Base-by-base conservation (phyloP, 2,329 filamentous ascomycete species). In the Aspergillus pseudoglaucus region DNA sequence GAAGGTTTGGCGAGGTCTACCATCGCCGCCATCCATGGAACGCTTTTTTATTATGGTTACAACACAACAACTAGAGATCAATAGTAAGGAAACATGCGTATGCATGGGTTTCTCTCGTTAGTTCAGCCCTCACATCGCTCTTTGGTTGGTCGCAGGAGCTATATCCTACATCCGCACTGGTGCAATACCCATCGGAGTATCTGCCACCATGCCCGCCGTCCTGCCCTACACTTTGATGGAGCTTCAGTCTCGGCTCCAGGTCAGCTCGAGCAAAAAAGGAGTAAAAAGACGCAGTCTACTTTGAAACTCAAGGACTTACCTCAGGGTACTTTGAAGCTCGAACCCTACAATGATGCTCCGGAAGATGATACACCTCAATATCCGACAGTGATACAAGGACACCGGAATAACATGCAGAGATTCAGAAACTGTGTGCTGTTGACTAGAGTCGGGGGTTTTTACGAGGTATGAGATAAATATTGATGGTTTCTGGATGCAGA, bases 391-490 rank as follows among this genome's bases (percentile, higher is more conserved):
- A 75, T 97, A 49, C 81, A 89, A 62, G 90, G 95, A 65, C 91
- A 88, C 23, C 81, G 83, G 48, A 88, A 84, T 56, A 94, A 95
- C 70, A 95, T 97, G 85, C 79, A 83, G 57, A 90, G 86, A 60
- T 96, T 95, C 70, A 81, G 84, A 60, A 89, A 94, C 59, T 97
- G 91, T 69, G 87, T 98, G 35, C 69, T 98, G 6, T 73, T 98
- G 50, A 98, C 93, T 3, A 82, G 91, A 48, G 90, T 98, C 23
- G 93, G 93, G 47, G 85, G 90, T 51, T 98, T 98, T 70, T 98
- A 97, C 69, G 93, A 98, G 70, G 76, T 77, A 68, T 40, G 60
- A 44, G 37, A 22, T 18, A 25, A 8, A 15, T 30, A 12, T 25
- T 5, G 25, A 30, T 12, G 9, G 5, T 30, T 30, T 5, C 10